A percentile compares a stretch with the other conserved stretches of the same genome.
phyloP scores from a whole-genome alignment of 768 basidiomycete genomes.

The Kwoniella sp. region DNA sequence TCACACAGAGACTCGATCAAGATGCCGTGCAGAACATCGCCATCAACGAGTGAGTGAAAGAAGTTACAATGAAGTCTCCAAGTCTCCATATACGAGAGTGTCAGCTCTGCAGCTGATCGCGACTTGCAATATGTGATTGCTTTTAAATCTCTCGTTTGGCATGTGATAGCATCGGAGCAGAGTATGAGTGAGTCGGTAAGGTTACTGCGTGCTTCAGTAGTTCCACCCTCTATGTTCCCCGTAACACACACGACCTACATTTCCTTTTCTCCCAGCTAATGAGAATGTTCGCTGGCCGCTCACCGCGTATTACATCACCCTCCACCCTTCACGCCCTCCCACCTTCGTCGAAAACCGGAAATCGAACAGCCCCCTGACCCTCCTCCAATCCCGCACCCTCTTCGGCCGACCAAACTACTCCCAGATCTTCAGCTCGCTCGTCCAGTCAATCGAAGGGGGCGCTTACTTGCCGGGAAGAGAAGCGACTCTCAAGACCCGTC shows the following conservation, averaged over 20 bases:
- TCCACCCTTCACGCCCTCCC: not conserved
- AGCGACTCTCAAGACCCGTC: slow-evolving; percentile 76
- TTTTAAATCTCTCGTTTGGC: no score
- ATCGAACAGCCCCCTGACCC: slow-evolving; percentile 66
- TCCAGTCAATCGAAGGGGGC: slow-evolving; percentile 76
- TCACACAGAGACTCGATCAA: slow-evolving; percentile 44
- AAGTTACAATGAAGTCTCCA: no score
- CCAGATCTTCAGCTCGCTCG: slow-evolving; percentile 73
- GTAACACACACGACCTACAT: no score
- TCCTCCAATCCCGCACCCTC: slow-evolving; percentile 83
- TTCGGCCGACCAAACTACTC: slow-evolving; percentile 92
- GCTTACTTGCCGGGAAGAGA: slow-evolving; percentile 78
- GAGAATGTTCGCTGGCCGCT: no score
- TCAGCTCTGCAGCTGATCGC: no score
- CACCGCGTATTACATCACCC: no score
- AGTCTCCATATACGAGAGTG: no score
- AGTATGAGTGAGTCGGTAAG: slow-evolving; percentile 52
- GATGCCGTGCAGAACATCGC: slow-evolving; percentile 49
- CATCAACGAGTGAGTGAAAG: slow-evolving; percentile 42
- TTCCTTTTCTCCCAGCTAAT: no score
- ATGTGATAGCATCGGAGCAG: slow-evolving; percentile 35
- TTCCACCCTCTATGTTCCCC: no score
- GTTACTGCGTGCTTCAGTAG: no score
- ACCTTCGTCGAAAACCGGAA: not conserved
- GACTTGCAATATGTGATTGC: no score